A percentile compares a stretch with the other conserved stretches of the same genome.
Conservation (phyloP, 164 flowering plant genomes). For the Kalanchoe fedtschenkoi region DNA sequence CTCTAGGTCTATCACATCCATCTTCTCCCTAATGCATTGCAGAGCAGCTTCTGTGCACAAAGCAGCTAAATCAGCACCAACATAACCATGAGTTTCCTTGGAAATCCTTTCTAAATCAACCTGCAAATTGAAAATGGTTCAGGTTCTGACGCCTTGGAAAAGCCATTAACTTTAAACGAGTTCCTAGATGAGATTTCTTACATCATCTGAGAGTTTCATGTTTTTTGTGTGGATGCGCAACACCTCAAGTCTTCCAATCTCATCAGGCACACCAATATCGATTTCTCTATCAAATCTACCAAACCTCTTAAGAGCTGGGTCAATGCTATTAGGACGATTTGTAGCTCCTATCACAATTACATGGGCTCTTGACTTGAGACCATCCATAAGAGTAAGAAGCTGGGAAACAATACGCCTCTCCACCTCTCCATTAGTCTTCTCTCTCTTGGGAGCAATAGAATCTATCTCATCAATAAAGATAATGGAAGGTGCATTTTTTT, state of each 20-base stretch:
- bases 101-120: conserved; percentile 23
- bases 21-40: conserved; percentile 25
- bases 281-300: conserved; percentile 31
- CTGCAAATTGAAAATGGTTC: conserved; percentile 7
- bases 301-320: conserved; percentile 31
- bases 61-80: conserved; percentile 27
- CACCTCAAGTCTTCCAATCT: conserved; percentile 28
- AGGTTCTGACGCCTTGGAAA: not conserved
- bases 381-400: conserved; percentile 33
- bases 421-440: conserved; percentile 31
- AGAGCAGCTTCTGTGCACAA: conserved; percentile 28
- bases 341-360: conserved; percentile 33
- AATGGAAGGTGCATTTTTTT: conserved; percentile 29
- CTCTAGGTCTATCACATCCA: conserved; percentile 26
- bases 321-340: conserved; percentile 29
- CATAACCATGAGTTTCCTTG: conserved; percentile 22
- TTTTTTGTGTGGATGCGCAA: conserved; percentile 31
- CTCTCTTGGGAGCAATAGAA: conserved; percentile 31
- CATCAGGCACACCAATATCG: conserved; percentile 32
- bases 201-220: conserved; percentile 30
- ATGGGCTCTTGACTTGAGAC: conserved; percentile 23
- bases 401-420: conserved; percentile 26
- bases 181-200: not conserved
- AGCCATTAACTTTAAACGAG: not conserved
- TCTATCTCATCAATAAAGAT: conserved; percentile 32